Conservation (phyloP, 2,329 filamentous ascomycete genomes). For the Trichophyton rubrum region DNA sequence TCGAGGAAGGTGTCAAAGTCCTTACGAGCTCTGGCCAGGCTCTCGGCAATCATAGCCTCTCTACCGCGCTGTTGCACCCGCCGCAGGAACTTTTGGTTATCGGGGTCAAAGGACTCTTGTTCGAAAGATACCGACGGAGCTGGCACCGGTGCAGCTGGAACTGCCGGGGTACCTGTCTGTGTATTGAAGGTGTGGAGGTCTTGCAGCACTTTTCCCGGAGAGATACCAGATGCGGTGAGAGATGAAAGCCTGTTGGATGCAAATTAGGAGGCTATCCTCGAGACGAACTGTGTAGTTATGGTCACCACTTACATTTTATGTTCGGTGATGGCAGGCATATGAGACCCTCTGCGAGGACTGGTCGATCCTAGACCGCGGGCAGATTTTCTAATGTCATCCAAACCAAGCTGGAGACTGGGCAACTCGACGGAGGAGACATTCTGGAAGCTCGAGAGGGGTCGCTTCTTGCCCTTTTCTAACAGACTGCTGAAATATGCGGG, state of each 20-base stretch:
- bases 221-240: constrained; percentile 83
- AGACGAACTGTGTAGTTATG: too few species aligned
- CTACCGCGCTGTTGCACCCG: constrained; percentile 85
- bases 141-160: not conserved
- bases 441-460: constrained; percentile 48
- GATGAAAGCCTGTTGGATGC: constrained; percentile 59
- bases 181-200: constrained; percentile 72
- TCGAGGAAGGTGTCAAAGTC: constrained; percentile 93
- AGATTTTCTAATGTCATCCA: constrained; percentile 70
- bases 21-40: constrained; percentile 72
- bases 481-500: constrained; percentile 54
- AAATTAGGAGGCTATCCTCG: not conserved
- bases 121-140: constrained; percentile 11
- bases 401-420: constrained; percentile 76
- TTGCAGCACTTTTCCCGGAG: constrained; percentile 70
- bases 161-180: constrained; percentile 34
- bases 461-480: constrained; percentile 52
- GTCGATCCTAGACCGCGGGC: constrained; percentile 67
- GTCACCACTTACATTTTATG: constrained; percentile 37
- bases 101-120: constrained; percentile 38
- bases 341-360: constrained; percentile 33
- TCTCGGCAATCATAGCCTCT: constrained; percentile 79
- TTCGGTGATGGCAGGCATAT: constrained; percentile 30
- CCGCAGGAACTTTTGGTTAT: constrained; percentile 60
- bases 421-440: constrained; percentile 55